Conservation (phyloP, 768 basidiomycete species). For the Pisolithus microcarpus region DNA sequence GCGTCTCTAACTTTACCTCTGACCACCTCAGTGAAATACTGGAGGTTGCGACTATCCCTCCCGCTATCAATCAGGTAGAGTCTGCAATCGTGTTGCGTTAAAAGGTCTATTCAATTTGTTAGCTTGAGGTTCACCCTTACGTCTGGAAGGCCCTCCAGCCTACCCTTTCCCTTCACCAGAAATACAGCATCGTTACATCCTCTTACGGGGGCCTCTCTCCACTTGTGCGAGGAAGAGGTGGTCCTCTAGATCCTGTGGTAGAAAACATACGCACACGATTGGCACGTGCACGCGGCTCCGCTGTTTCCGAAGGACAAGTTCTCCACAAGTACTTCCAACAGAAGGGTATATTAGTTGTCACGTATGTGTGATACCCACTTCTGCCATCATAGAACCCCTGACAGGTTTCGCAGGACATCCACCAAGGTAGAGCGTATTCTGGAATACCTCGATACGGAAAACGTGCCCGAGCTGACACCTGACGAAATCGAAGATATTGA, state of each 20-base stretch:
- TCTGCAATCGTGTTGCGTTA: not conserved
- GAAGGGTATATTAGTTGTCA: slow-evolving; percentile 25
- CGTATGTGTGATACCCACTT: slow-evolving; percentile 12
- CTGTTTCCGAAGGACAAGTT: slow-evolving; percentile 25
- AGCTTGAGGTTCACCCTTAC: slow-evolving; percentile 53
- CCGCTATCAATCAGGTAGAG: slow-evolving; percentile 49
- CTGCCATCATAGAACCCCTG: not conserved
- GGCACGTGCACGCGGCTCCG: slow-evolving; percentile 16
- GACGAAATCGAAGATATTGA: slow-evolving; percentile 23
- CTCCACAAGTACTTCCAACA: slow-evolving; percentile 25
- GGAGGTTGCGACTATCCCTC: slow-evolving; percentile 36
- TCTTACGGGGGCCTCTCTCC: slow-evolving; percentile 38
- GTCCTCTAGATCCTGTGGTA: slow-evolving; percentile 35
- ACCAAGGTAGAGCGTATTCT: slow-evolving; percentile 26
- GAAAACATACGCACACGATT: slow-evolving; percentile 26
- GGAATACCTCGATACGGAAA: slow-evolving; percentile 27
- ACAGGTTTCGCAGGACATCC: slow-evolving; percentile 20
- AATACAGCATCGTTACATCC: slow-evolving; percentile 32
- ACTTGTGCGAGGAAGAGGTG: slow-evolving; percentile 28
- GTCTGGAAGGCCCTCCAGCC: slow-evolving; percentile 36
- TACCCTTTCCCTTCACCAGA: slow-evolving; percentile 27
- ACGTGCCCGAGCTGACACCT: slow-evolving; percentile 20
- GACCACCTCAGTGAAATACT: slow-evolving; percentile 38
- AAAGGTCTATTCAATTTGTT: not conserved
- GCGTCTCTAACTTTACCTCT: slow-evolving; percentile 50